Conservation (phyloP, 306 rosid genomes). For the Lathyrus aphaca region DNA sequence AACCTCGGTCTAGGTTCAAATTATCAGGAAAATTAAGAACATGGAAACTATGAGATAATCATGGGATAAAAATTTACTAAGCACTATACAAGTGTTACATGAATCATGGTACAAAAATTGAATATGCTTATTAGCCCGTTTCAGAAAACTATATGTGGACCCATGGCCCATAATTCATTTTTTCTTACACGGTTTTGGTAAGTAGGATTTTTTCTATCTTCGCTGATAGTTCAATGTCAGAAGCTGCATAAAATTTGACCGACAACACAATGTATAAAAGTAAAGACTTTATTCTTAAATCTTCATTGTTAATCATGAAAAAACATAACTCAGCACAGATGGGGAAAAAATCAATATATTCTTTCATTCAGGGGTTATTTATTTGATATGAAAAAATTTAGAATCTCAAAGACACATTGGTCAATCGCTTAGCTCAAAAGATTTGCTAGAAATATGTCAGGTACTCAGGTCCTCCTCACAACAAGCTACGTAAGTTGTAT, state of each 20-base stretch:
- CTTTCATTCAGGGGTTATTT: neutral
- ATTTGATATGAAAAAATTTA: slow-evolving; percentile 1
- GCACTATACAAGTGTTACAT: neutral
- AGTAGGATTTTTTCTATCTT: slow-evolving; percentile 17
- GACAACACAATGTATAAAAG: slow-evolving; percentile 6
- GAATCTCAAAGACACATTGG: slow-evolving; percentile 13
- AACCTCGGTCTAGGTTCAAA: neutral
- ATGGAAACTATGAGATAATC: neutral
- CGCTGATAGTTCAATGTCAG: slow-evolving; percentile 3
- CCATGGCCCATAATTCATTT: slow-evolving; percentile 1
- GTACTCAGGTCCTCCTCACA: neutral
- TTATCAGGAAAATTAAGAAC: slow-evolving; percentile 1
- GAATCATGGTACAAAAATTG: neutral
- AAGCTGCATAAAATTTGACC: slow-evolving; percentile 24
- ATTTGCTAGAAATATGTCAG: slow-evolving; percentile 21
- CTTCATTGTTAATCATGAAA: slow-evolving; percentile 3
- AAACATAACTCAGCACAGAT: neutral
- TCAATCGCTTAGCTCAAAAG: slow-evolving; percentile 13
- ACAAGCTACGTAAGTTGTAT: slow-evolving; percentile 2
- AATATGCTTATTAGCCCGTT: neutral
- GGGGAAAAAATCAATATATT: neutral
- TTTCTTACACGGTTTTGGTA: neutral
- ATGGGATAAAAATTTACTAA: neutral
- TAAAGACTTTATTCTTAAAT: neutral
- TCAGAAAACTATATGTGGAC: neutral